Base-by-base conservation (phyloP, 495 filamentous ascomycete species). In the Tuber melanosporum region DNA sequence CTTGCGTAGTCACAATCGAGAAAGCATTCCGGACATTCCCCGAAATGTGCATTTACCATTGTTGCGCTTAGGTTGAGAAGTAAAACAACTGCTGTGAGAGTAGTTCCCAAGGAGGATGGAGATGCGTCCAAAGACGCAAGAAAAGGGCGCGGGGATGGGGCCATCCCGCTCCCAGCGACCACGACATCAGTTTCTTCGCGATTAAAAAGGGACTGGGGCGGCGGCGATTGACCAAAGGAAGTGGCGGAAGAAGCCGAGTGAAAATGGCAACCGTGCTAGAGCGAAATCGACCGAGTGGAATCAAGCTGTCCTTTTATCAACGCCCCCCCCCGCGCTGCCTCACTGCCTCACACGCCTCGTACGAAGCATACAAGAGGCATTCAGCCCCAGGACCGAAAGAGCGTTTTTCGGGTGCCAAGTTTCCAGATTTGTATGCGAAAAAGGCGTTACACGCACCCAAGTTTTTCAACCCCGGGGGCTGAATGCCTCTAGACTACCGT, bases 21-120 rank as follows among this genome's bases (percentile, higher is more conserved):
- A 46, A 78, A 36, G 69, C 70, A 75, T 45, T 73, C 78, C 43
- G 57, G 76, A 42, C 57, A 44, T 44, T 66, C 57, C 32, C 26
- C 57, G 26, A 14, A 36, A 14, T 66, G 1, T 19, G 57, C 26
- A 36, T 66, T 66, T 66, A 66, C 78, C n/a, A 49, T 17, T 26
- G 41, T 76, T 70, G 47, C 72, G 36, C 49, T 70, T 20, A 70
- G 71, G 57, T 69, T 74, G 46, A 43, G 36, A 42, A 72, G 26
- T 41, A 79, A 26, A 47, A 74, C 12, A 41, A n/a, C 36, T 62
- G 47, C 32, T n/a, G 71, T 47, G 39, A 43, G 36, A 76, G 15
- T 45, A 36, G 26, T 41, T 41, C 39, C 39, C 39, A 41, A 41
- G 32, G 32, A 32, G 32, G 32, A 32, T 32, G 32, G 32, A 41